Base-by-base conservation (phyloP, 1,284 basidiomycete genomes). In the Cerrena zonata region DNA sequence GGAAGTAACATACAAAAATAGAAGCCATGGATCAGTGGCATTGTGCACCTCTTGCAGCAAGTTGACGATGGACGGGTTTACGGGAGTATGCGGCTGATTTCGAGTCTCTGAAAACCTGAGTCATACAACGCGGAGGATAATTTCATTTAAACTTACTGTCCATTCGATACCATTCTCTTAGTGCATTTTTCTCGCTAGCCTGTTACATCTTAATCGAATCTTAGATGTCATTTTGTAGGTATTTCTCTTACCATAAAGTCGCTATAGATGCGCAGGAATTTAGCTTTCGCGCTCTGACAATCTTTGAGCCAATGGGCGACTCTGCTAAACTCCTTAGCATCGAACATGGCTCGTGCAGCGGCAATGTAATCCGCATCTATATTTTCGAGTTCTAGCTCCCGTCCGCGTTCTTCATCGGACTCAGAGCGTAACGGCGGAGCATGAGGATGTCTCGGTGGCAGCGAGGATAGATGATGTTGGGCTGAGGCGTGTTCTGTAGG, bases 231-330 rank as follows among this genome's bases (percentile, higher is more conserved):
- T 50, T 34, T 49, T 47, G 40, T 51, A 42, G 39, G n/a, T 46
- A 39, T 23, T 48, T 34, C 25, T 42, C 87, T 74, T 65, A 94
- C 94, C 65, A 98, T 72, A 65, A 87, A 98, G 54, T 82, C 81
- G 51, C 89, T 80, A 64, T 98, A 98, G 34, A 86, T 69, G 45
- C 77, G 76, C 57, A 98, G 63, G 67, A 97, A 98, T 18, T 74
- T 74, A 1, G 86, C 85, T 60, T 88, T 89, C 23, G 81, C 69
- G 53, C 87, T 86, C 57, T 66, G 77, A 57, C 86, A 88, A 11
- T 74, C 69, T 41, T 73, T 71, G 43, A 96, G 68, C 48, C 81
- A 69, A 58, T 84, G 79, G 5, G 81, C 79, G 37, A 86, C 90
- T 53, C 93, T 79, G 49, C 84, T 76, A 58, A 88, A 87, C 61